These are phyloP conservation scores for Cicer bijugum DNA, from an alignment of 306 rosid species.

Conservation along the genomic window DNA sequence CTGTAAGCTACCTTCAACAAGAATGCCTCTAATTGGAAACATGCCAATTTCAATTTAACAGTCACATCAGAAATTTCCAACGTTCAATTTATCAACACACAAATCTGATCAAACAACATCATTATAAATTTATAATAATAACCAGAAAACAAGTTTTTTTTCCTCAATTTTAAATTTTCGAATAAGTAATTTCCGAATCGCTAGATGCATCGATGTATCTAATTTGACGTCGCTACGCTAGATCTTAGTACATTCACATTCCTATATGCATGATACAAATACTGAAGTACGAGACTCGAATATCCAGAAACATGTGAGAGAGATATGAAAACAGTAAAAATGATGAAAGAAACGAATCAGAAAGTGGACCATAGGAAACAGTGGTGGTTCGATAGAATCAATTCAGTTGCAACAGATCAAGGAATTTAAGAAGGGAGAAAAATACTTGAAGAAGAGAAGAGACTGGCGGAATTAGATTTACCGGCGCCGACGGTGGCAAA, in stretches of 20 bases:
- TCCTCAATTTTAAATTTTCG: constrained; percentile 1
- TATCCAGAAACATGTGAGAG: constrained; percentile 5
- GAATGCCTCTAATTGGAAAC: constrained; percentile 19
- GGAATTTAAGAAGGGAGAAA: constrained; percentile 8
- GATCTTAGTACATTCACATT: constrained; percentile 42
- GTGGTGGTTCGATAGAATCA: constrained; percentile 25
- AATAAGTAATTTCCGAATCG: constrained; percentile 6
- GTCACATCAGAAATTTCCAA: constrained; percentile 29
- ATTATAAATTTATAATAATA: not conserved
- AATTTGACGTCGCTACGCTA: not conserved
- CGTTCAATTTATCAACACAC: constrained; percentile 20
- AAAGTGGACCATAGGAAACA: constrained; percentile 7
- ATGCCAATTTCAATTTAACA: not conserved
- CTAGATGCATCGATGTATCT: constrained; percentile 21
- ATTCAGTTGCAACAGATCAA: constrained; percentile 45
- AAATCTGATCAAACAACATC: constrained; percentile 37
- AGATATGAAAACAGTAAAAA: not conserved
- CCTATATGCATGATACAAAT: constrained; percentile 24
- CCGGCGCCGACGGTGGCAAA: constrained; percentile 32
- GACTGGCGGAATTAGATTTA: constrained; percentile 26
- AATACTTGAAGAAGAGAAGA: constrained; percentile 12
- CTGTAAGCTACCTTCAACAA: constrained; percentile 28
- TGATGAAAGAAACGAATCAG: not conserved
- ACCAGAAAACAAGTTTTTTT: not conserved
- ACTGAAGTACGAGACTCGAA: constrained; percentile 4